A percentile compares a stretch with the other conserved stretches of the same genome.
These are phyloP conservation scores for Mycena floridula DNA, from an alignment of 768 basidiomycete species.

Conservation along the genomic window DNA sequence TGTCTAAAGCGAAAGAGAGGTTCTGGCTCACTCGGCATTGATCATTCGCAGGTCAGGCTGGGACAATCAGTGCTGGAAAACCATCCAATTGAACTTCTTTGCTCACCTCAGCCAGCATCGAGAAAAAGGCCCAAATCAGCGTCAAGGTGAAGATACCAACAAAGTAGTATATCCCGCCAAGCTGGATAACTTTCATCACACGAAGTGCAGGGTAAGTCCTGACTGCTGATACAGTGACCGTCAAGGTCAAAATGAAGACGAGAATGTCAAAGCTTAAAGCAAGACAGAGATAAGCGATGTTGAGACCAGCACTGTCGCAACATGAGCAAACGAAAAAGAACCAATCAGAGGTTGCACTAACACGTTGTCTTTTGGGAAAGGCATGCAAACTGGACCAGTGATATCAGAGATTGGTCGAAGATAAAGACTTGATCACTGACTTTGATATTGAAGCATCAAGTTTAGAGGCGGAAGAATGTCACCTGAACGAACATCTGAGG, in stretches of 20 bases:
- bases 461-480: neutral
- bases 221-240: slow-evolving; percentile 8
- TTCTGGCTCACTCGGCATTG: neutral
- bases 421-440: neutral
- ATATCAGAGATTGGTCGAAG: neutral
- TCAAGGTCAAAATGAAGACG: slow-evolving; percentile 11
- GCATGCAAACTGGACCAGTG: neutral
- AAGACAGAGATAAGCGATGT: slow-evolving; percentile 10
- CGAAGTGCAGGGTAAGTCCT: slow-evolving; percentile 7
- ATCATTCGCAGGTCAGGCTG: neutral
- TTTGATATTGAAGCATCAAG: neutral
- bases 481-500: neutral
- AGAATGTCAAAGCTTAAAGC: slow-evolving; percentile 12
- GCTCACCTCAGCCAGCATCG: neutral
- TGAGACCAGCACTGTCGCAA: neutral
- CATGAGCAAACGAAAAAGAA: neutral
- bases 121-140: slow-evolving; percentile 12
- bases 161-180: slow-evolving; percentile 15
- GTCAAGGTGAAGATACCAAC: slow-evolving; percentile 16
- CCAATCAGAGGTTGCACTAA: neutral
- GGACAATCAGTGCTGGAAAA: neutral
- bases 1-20: neutral
- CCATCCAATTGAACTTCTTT: neutral
- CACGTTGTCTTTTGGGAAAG: neutral
- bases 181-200: slow-evolving; percentile 11